Evolutionary conservation across 352 stramenopile species (phyloP).

Genomic region (Peronospora farinosa): DNA sequence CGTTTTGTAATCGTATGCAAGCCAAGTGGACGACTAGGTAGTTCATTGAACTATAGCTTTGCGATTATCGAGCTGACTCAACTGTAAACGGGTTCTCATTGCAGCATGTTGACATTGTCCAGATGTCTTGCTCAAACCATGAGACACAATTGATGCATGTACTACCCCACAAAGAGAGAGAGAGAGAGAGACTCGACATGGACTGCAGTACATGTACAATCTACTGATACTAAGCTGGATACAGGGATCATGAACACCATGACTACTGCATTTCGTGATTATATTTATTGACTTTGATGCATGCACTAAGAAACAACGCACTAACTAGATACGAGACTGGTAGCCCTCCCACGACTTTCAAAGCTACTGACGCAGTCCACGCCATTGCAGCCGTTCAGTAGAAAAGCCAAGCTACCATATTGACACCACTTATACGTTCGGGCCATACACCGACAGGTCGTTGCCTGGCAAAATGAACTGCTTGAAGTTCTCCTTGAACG

Average conservation of each 20-base stretch:
- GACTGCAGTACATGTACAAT: too few species aligned
- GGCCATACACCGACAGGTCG: conserved; percentile 60
- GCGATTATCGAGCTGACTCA: too few species aligned
- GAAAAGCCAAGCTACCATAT: not conserved
- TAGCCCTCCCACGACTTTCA: not conserved
- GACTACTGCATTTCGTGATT: too few species aligned
- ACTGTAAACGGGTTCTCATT: not conserved
- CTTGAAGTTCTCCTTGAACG: conserved; percentile 83
- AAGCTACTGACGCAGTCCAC: not conserved
- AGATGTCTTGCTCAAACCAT: too few species aligned
- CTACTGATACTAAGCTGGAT: too few species aligned
- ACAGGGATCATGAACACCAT: not conserved
- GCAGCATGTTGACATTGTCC: too few species aligned
- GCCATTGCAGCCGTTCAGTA: not conserved
- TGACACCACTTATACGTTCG: conserved; percentile 33
- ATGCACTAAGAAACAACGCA: not conserved
- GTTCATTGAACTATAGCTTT: not conserved
- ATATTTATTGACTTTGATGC: not conserved
- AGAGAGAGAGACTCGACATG: too few species aligned
- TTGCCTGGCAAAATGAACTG: conserved; percentile 78
- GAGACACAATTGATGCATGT: too few species aligned
- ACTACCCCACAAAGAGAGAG: too few species aligned
- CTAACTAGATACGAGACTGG: not conserved
- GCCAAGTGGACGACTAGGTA: conserved; percentile 16
- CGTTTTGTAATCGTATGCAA: conserved; percentile 23